Evolutionary conservation across 345 rosid species (phyloP), one percentile per base, ranked within the genome.

Genomic region (Kernera saxatilis): DNA sequence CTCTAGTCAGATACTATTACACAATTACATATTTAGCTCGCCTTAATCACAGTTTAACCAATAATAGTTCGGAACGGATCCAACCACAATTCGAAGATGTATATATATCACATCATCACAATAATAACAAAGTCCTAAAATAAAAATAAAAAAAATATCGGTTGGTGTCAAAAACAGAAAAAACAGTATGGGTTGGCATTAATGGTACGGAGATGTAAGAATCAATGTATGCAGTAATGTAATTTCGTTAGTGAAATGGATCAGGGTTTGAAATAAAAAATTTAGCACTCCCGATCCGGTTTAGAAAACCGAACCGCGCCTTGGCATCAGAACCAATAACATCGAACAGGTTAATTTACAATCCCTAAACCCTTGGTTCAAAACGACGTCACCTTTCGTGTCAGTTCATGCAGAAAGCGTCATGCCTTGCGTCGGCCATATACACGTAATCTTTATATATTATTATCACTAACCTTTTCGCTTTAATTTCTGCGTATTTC

Each of bases 351-450:
- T 32, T 21, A 22, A 41, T 61, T 29, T 29, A 41, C 10, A 14
- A 18, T 41, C 53, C 64, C 70, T 64, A 63, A 72, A 44, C 66
- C 33, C 30, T 39, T 19, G 4, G 19, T 48, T 50, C 36, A 11
- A 37, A 59, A 71, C 19, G 52, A 44, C 69, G 55, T 50, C 73
- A 55, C 33, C 1, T 27, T 48, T 43, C 21, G 35, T 66, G 36
- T 36, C 67, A 52, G 10, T 26, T 50, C 55, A 10, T 51, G 56
- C 58, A 23, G 30, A 65, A 66, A 58, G 12, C 62, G 72, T 74
- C 78, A 74, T 59, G 55, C 63, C 41, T 67, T 74, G 56, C 78
- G 78, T 74, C 39, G 18, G 22, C 78, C 46, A 46, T 21, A 13
- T 30, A 30, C 40, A 32, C 14, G 15, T 69, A 57, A 3, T 49